Percentiles rank a stretch among this genome's conserved stretches.
phyloP scores from a whole-genome alignment of 2,329 filamentous ascomycete genomes.

The Incumbomyces lentus region DNA sequence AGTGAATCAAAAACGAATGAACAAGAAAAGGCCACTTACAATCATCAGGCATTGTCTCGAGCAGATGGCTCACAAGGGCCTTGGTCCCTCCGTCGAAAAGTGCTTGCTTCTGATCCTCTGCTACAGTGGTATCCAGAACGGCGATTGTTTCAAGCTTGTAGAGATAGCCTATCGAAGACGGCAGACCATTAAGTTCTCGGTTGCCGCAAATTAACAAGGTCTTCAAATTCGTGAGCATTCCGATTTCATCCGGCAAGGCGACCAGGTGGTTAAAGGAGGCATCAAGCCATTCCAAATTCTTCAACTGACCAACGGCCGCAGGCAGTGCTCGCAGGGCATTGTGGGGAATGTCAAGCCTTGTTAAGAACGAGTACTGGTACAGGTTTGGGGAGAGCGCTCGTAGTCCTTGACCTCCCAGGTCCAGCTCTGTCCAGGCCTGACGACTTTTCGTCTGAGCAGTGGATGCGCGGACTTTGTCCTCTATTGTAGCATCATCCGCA shows the following conservation, averaged over 20 bases:
- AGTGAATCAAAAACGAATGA: conserved; percentile 11
- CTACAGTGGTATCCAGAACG: conserved; percentile 81
- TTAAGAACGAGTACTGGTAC: conserved; percentile 76
- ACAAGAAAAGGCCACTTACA: conserved; percentile 44
- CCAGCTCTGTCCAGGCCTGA: conserved; percentile 85
- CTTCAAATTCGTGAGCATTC: conserved; percentile 91
- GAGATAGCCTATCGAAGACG: conserved; percentile 77
- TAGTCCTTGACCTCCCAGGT: conserved; percentile 91
- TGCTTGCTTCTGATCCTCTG: conserved; percentile 64
- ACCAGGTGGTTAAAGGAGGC: conserved; percentile 78
- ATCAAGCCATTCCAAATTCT: conserved; percentile 73
- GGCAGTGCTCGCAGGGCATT: conserved; percentile 82
- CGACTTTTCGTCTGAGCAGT: conserved; percentile 44
- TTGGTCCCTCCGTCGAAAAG: conserved; percentile 82
- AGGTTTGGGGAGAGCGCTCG: conserved; percentile 68
- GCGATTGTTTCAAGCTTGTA: conserved; percentile 82
- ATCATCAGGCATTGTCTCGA: conserved; percentile 61
- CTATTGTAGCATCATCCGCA: conserved; percentile 39
- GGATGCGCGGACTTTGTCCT: conserved; percentile 56
- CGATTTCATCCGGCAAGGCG: conserved; percentile 77
- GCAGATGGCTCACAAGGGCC: conserved; percentile 69
- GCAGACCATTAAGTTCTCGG: conserved; percentile 61
- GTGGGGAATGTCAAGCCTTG: conserved; percentile 84
- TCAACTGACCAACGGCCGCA: conserved; percentile 67
- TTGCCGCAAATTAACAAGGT: conserved; percentile 85